These are phyloP conservation scores for Tylopilus cervinicoccineus DNA, from an alignment of 768 basidiomycete species.

Conservation along the genomic window DNA sequence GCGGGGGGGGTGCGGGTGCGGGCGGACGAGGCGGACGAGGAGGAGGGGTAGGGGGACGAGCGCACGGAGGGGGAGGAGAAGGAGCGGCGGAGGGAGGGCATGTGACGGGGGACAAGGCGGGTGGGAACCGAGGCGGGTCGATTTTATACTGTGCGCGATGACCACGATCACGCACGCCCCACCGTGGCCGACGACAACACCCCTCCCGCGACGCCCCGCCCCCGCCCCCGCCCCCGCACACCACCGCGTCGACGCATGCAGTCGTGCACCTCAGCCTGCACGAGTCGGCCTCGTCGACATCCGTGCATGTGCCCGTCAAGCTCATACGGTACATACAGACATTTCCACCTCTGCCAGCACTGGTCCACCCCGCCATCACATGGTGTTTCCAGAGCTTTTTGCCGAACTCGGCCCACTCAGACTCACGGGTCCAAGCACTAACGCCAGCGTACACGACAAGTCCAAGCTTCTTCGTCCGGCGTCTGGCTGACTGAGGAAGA, in stretches of 20 bases:
- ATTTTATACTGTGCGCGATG: slow-evolving; percentile 45
- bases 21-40: slow-evolving; percentile 32
- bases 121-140: slow-evolving; percentile 32
- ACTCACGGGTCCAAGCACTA: slow-evolving; percentile 90
- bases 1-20: slow-evolving; percentile 33
- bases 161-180: no score
- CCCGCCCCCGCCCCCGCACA: slow-evolving; percentile 43
- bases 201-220: no score
- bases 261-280: slow-evolving; percentile 42
- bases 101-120: slow-evolving; percentile 24
- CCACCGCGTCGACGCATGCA: no score
- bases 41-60: slow-evolving; percentile 58
- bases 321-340: slow-evolving; percentile 69
- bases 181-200: no score
- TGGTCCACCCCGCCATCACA: slow-evolving; percentile 88
- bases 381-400: slow-evolving; percentile 87
- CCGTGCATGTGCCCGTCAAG: slow-evolving; percentile 51
- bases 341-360: slow-evolving; percentile 39
- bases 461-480: slow-evolving; percentile 69
- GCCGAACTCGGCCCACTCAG: slow-evolving; percentile 69
- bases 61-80: slow-evolving; percentile 67
- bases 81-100: slow-evolving; percentile 81
- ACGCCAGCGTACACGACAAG: slow-evolving; percentile 79
- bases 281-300: slow-evolving; percentile 84
- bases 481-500: slow-evolving; percentile 76